phyloP scores from a whole-genome alignment of 2,329 filamentous ascomycete genomes.

The Domatiomyces globalis region DNA sequence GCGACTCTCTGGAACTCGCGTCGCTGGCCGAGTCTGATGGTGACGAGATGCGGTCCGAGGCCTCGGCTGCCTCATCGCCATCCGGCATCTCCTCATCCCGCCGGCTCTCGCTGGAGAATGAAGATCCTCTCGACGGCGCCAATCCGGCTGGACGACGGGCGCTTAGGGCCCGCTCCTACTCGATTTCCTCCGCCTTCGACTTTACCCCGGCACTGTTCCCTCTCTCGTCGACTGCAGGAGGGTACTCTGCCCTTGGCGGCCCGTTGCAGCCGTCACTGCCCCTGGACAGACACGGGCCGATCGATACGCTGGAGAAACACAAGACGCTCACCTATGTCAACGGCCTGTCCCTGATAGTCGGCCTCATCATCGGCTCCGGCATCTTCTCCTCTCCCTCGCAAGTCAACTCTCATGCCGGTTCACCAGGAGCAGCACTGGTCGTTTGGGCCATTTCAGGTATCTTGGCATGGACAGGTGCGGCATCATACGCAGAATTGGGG shows the following conservation, averaged over 20 bases:
- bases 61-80: constrained; percentile 45
- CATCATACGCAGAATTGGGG: constrained; percentile 88
- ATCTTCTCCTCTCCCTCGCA: constrained; percentile 93
- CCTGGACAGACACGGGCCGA: constrained; percentile 40
- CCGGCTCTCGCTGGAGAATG: constrained; percentile 72
- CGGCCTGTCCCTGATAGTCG: constrained; percentile 77
- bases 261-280: constrained; percentile 41
- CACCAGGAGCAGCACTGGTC: constrained; percentile 76
- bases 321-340: constrained; percentile 94
- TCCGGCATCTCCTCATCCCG: constrained; percentile 89
- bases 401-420: constrained; percentile 82
- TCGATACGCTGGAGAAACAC: constrained; percentile 78
- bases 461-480: constrained; percentile 87
- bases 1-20: constrained; percentile 92
- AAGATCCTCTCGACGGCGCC: constrained; percentile 53
- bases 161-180: constrained; percentile 56
- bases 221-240: constrained; percentile 64
- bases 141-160: constrained; percentile 39
- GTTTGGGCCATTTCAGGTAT: constrained; percentile 86
- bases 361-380: constrained; percentile 86
- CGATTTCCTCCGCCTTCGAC: constrained; percentile 85
- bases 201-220: constrained; percentile 90
- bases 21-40: constrained; percentile 72
- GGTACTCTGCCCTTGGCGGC: constrained; percentile 76
- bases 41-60: constrained; percentile 47